phyloP scores from a whole-genome alignment of 2,329 filamentous ascomycete species.

The Exophiala mesophila region DNA sequence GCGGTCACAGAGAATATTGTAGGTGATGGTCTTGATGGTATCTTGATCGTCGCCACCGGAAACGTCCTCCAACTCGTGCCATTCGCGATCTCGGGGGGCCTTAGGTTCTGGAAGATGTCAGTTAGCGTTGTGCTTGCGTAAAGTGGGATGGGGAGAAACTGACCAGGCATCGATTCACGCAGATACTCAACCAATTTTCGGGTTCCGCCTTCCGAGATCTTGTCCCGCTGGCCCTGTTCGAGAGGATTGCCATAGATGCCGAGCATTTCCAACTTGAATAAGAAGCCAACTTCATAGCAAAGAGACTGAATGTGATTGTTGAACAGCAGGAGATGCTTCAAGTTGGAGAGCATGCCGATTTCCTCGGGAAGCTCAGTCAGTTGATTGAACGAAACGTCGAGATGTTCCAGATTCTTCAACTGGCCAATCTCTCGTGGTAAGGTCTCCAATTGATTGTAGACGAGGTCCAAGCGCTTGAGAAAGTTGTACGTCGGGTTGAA shows the following conservation, averaged over 20 bases:
- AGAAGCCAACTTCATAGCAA: constrained; percentile 79
- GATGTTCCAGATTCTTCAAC: constrained; percentile 71
- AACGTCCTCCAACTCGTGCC: constrained; percentile 65
- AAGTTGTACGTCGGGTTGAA: constrained; percentile 74
- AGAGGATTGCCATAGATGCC: constrained; percentile 91
- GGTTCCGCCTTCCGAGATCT: constrained; percentile 82
- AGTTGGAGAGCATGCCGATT: constrained; percentile 92
- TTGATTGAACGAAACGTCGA: constrained; percentile 87
- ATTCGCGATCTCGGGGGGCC: constrained; percentile 70
- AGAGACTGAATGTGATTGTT: constrained; percentile 77
- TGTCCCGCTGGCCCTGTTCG: constrained; percentile 68
- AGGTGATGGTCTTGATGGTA: constrained; percentile 79
- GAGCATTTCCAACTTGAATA: constrained; percentile 82
- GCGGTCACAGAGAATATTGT: constrained; percentile 94
- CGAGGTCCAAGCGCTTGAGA: constrained; percentile 85
- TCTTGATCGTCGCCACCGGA: constrained; percentile 52
- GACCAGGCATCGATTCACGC: constrained; percentile 79
- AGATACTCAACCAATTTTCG: constrained; percentile 76
- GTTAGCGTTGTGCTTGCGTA: constrained; percentile 16
- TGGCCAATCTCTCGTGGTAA: constrained; percentile 79
- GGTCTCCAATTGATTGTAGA: constrained; percentile 79
- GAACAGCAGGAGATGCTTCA: constrained; percentile 80
- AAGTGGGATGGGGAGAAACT: constrained; percentile 36
- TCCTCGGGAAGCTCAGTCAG: constrained; percentile 77
- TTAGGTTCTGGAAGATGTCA: constrained; percentile 57